phyloP scores from a whole-genome alignment of 352 stramenopile species.

The Lagenidium giganteum region DNA sequence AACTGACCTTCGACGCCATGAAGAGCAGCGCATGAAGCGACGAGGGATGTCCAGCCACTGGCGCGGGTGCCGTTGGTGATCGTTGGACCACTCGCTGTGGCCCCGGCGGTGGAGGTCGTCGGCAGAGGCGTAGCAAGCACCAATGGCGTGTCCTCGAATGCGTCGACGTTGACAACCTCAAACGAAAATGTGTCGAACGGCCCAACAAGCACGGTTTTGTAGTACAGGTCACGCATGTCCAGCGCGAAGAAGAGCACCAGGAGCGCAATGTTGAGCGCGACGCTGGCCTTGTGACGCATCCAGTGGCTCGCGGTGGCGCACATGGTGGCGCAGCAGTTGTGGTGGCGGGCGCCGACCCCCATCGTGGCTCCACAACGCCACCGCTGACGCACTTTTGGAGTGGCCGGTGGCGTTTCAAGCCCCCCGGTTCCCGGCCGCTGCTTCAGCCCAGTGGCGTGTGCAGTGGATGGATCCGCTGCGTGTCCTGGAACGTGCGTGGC shows the following conservation, averaged over 20 bases:
- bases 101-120: slow-evolving; percentile 3
- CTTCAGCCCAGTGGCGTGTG: too few species aligned
- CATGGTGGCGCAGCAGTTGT: too few species aligned
- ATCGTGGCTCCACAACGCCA: too few species aligned
- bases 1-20: slow-evolving; percentile 12
- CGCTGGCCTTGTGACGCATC: too few species aligned
- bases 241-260: slow-evolving; percentile 28
- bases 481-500: too few species aligned
- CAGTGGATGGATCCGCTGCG: too few species aligned
- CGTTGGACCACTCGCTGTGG: too few species aligned
- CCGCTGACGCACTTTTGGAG: too few species aligned
- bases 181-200: slow-evolving; percentile 18
- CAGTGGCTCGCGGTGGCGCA: too few species aligned
- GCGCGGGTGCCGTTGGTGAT: slow-evolving; percentile 11
- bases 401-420: too few species aligned
- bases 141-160: slow-evolving; percentile 9
- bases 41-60: slow-evolving; percentile 25
- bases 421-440: too few species aligned
- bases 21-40: slow-evolving; percentile 20
- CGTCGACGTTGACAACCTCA: slow-evolving; percentile 11
- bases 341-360: too few species aligned
- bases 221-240: slow-evolving; percentile 25
- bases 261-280: slow-evolving; percentile 13
- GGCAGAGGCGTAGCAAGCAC: slow-evolving; percentile 5
- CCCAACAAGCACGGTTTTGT: slow-evolving; percentile 27